phyloP scores from a whole-genome alignment of 2,329 filamentous ascomycete genomes.

The Colletotrichum orchidophilum region DNA sequence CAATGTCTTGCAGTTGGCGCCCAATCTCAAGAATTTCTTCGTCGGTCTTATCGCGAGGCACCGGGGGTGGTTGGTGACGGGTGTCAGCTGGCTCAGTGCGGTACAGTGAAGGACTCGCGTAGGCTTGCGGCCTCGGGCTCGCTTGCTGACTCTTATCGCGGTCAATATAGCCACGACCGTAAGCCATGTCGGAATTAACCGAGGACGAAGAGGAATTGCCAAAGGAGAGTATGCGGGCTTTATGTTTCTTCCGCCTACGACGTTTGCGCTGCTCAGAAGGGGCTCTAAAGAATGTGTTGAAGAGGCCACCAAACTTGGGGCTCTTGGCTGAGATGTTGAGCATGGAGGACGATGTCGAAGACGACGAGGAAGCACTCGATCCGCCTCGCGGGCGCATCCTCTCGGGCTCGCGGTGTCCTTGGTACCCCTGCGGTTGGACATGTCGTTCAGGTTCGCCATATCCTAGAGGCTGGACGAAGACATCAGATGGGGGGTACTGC shows the following conservation, averaged over 20 bases:
- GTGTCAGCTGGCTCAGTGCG: constrained; percentile 29
- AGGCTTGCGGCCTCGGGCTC: constrained; percentile 13
- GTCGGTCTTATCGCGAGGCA: constrained; percentile 53
- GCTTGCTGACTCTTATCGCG: constrained; percentile 44
- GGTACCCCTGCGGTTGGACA: constrained; percentile 24
- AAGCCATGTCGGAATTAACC: constrained; percentile 74
- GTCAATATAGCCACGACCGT: constrained; percentile 68
- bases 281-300: constrained; percentile 71
- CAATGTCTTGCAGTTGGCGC: constrained; percentile 62
- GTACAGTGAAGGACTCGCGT: constrained; percentile 14
- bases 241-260: constrained; percentile 51
- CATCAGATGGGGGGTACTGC: constrained; percentile 14
- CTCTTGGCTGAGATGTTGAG: constrained; percentile 72
- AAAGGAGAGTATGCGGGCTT: constrained; percentile 65
- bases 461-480: constrained; percentile 6
- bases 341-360: constrained; percentile 66
- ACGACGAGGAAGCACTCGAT: constrained; percentile 53
- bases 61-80: constrained; percentile 35
- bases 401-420: constrained; percentile 20
- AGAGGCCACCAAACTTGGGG: constrained; percentile 60
- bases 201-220: constrained; percentile 74
- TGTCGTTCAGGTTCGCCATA: constrained; percentile 21
- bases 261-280: constrained; percentile 64
- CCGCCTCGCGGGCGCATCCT: constrained; percentile 42
- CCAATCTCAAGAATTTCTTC: constrained; percentile 67